Evolutionary conservation across 805 yeast genomes (phyloP), one percentile per base, ranked within the genome.

Genomic region (Tetrapisispora phaffii): DNA sequence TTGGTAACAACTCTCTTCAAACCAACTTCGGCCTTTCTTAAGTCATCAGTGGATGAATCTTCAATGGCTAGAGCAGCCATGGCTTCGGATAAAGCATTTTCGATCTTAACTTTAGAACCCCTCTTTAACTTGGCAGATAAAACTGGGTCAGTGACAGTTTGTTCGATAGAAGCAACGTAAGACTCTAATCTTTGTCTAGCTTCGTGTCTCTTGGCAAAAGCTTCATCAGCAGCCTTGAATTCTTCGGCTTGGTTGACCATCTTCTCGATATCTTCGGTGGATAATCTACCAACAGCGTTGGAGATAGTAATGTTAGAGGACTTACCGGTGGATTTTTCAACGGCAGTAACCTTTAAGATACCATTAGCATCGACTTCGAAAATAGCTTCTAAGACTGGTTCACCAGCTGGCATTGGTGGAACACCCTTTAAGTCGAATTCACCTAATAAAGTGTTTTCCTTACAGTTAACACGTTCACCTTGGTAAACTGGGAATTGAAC

Each of bases 311-410:
- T 39, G 35, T 39, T 39, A 39, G 42, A 93, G 59, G 96, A 77
- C 74, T 90, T 88, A 75, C 98, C 98, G 57, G 97, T 90, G 53
- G 96, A 89, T 77, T 90, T 90, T 79, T 90, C 98, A 67, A 84
- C 82, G 55, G 98, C 98, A 61, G 96, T 89, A 65, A 90, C 98
- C 85, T 90, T 93, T 72, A 90, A 81, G 79, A 90, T 93, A 80
- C 98, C 98, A 75, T 90, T 93, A 68, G 97, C 97, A 74, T 93
- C 98, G 67, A 93, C 90, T 74, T 90, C 96, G 74, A 90, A 93
- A 71, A 90, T 93, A 62, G 96, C 97, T 80, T 90, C 97, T 68
- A 90, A 83, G 70, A 87, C 96, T 71, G 98, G 97, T 73, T 88
- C 96, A 75, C 97, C 97, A 75, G 96, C 95, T 73, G 87, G 86